phyloP scores from a whole-genome alignment of 2,329 filamentous ascomycete genomes.

The Pyricularia grisea region DNA sequence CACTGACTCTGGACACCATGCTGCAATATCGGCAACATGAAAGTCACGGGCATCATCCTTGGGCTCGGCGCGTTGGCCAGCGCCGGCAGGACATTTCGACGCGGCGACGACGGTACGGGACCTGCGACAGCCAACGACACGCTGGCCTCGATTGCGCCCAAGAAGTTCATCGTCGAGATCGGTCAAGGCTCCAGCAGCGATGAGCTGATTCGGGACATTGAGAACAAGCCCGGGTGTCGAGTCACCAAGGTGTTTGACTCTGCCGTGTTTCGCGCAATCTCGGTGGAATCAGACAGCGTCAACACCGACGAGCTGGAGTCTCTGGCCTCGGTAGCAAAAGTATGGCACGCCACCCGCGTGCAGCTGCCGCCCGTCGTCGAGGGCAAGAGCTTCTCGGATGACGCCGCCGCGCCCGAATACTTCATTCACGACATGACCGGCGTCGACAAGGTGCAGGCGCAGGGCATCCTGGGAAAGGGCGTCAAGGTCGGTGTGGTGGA shows the following conservation, averaged over 20 bases:
- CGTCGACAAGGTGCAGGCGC: constrained; percentile 11
- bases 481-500: constrained; percentile 10
- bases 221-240: neutral
- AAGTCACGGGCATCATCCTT: neutral
- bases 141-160: neutral
- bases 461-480: constrained; percentile 11
- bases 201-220: neutral
- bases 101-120: neutral
- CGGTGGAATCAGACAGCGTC: constrained; percentile 3
- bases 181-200: neutral
- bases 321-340: constrained; percentile 4
- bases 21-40: neutral
- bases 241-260: constrained; percentile 3
- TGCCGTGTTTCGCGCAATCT: constrained; percentile 5
- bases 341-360: constrained; percentile 5
- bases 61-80: constrained; percentile 1
- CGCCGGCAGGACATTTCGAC: neutral
- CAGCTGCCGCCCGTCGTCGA: constrained; percentile 1
- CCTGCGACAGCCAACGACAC: neutral
- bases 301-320: constrained; percentile 7
- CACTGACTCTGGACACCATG: neutral
- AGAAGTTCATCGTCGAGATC: constrained; percentile 6
- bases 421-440: constrained; percentile 11
- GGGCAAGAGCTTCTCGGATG: constrained; percentile 3
- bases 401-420: constrained; percentile 4